phyloP scores from a whole-genome alignment of 2,329 filamentous ascomycete genomes.

The Verticillium alfalfae region DNA sequence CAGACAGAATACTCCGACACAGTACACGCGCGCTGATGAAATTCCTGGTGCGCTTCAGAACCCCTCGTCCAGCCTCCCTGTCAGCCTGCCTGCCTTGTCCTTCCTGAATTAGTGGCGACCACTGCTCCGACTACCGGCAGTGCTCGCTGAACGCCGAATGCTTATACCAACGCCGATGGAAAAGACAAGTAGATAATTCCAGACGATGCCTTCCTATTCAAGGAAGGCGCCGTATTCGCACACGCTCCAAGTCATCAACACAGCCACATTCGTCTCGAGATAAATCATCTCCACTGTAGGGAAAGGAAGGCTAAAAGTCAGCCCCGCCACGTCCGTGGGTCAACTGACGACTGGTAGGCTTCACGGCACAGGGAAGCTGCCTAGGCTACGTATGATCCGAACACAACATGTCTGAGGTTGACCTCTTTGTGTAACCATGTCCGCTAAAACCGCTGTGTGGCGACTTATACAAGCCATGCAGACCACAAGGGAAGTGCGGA shows the following conservation, averaged over 20 bases:
- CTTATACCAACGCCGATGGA: background rate
- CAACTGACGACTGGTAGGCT: no score
- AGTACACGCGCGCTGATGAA: background rate
- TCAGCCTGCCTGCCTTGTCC: background rate
- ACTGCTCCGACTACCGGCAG: background rate
- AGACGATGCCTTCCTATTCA: background rate
- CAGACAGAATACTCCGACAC: background rate
- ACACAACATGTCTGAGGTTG: no score
- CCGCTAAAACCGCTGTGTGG: background rate
- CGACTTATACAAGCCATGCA: background rate
- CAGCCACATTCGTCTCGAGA: no score
- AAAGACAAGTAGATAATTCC: background rate
- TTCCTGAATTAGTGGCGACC: background rate
- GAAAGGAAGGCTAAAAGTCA: background rate
- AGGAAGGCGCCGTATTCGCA: background rate
- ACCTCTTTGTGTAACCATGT: no score
- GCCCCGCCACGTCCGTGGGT: no score
- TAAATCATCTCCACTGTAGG: background rate
- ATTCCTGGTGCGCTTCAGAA: background rate
- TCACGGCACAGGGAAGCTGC: no score
- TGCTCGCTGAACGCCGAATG: background rate
- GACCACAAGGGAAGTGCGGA: background rate
- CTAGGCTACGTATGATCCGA: no score
- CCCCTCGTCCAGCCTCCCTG: background rate
- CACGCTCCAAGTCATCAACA: no score